Conservation (phyloP, 768 basidiomycete species). For the Phaffia australis region DNA sequence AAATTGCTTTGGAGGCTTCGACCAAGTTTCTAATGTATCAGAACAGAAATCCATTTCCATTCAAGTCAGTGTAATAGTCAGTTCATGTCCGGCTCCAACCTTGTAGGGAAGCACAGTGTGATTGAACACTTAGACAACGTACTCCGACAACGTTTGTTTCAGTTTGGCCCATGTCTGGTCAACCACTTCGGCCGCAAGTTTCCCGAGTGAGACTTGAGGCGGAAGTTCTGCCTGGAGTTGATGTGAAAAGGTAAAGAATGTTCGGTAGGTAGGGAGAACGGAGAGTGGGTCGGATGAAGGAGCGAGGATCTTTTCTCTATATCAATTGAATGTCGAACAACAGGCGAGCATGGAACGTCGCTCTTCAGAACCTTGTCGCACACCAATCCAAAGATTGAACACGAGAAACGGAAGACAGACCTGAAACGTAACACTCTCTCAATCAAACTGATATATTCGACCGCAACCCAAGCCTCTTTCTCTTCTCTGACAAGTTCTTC, state of each 20-base stretch:
- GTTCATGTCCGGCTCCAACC: no score
- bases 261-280: constrained; percentile 9
- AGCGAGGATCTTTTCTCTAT: constrained; percentile 1
- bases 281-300: not conserved
- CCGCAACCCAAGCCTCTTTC: constrained; percentile 1
- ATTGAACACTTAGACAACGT: not conserved
- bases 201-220: not conserved
- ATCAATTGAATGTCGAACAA: not conserved
- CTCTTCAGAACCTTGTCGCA: no score
- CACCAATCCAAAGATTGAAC: not conserved
- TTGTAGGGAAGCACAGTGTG: not conserved
- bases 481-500: constrained; percentile 5
- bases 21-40: constrained; percentile 1
- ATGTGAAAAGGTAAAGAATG: constrained; percentile 4
- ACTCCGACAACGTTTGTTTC: constrained; percentile 15
- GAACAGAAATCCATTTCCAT: not conserved
- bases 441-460: constrained; percentile 7
- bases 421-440: constrained; percentile 2
- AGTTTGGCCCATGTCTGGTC: constrained; percentile 16
- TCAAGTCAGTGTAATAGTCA: not conserved
- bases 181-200: constrained; percentile 9
- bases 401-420: not conserved
- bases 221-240: constrained; percentile 1
- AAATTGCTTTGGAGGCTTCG: constrained; percentile 5
- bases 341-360: not conserved